Conservation (phyloP, 352 stramenopile genomes). For the Phytophthora rubi region DNA sequence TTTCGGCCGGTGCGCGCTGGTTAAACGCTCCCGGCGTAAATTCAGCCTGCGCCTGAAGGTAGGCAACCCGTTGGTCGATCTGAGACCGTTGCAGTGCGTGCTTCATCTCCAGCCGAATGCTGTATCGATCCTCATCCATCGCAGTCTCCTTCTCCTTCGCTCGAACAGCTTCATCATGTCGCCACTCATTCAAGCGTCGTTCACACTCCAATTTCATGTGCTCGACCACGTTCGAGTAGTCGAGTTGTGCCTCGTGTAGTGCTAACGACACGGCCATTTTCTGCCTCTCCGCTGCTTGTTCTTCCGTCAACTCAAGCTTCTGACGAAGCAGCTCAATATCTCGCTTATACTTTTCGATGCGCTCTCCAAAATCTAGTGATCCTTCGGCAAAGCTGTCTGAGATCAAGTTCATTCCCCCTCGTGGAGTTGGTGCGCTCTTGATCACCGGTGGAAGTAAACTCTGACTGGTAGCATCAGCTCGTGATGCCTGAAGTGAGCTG, state of each 20-base stretch:
- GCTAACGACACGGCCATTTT: slow-evolving; percentile 57
- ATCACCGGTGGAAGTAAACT: slow-evolving; percentile 24
- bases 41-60: slow-evolving; percentile 47
- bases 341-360: slow-evolving; percentile 70
- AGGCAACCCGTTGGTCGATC: slow-evolving; percentile 68
- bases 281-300: slow-evolving; percentile 61
- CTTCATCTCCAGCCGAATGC: slow-evolving; percentile 67
- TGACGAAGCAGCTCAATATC: slow-evolving; percentile 72
- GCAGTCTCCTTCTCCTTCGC: slow-evolving; percentile 58
- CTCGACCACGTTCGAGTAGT: slow-evolving; percentile 54
- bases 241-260: slow-evolving; percentile 51
- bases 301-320: slow-evolving; percentile 53
- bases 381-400: slow-evolving; percentile 4
- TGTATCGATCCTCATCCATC: slow-evolving; percentile 74
- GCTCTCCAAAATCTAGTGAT: slow-evolving; percentile 35
- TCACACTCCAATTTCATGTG: slow-evolving; percentile 59
- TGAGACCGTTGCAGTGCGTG: slow-evolving; percentile 62
- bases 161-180: slow-evolving; percentile 59
- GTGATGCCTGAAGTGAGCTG: slow-evolving; percentile 57
- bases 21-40: slow-evolving; percentile 1
- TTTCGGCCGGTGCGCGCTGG: slow-evolving; percentile 19
- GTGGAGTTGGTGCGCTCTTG: slow-evolving; percentile 8
- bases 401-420: neutral
- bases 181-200: slow-evolving; percentile 55
- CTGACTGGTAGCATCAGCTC: slow-evolving; percentile 36